phyloP scores from a whole-genome alignment of 2,329 filamentous ascomycete genomes.

The Colletotrichum agaves region DNA sequence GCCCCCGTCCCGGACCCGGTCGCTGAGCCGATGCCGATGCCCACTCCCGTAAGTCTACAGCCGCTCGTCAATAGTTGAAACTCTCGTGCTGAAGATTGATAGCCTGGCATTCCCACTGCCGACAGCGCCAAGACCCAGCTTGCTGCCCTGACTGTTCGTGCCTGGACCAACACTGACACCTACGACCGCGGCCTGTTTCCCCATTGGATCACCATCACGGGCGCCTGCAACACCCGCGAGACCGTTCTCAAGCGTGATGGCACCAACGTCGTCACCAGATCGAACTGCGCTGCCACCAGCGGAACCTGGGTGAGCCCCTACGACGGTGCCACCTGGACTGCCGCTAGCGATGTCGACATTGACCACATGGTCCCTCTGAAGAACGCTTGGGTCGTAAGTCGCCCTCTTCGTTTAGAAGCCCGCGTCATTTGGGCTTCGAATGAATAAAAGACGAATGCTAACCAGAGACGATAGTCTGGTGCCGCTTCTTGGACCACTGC shows the following conservation, averaged over 20 bases:
- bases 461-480: slow-evolving; percentile 65
- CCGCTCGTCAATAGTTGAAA: neutral
- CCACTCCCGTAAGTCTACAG: slow-evolving; percentile 41
- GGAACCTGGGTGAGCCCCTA: slow-evolving; percentile 79
- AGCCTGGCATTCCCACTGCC: slow-evolving; percentile 72
- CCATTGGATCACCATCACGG: slow-evolving; percentile 74
- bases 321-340: slow-evolving; percentile 77
- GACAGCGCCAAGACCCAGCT: slow-evolving; percentile 68
- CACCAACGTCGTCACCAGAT: slow-evolving; percentile 66
- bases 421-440: neutral
- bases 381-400: slow-evolving; percentile 79
- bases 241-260: slow-evolving; percentile 81
- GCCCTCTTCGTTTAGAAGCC: neutral
- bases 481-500: slow-evolving; percentile 77
- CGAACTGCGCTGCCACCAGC: slow-evolving; percentile 69
- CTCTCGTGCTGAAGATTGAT: neutral
- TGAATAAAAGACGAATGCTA: neutral
- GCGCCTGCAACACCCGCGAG: slow-evolving; percentile 77
- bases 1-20: slow-evolving; percentile 38
- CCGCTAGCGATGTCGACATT: slow-evolving; percentile 78
- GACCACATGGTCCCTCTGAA: slow-evolving; percentile 86
- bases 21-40: slow-evolving; percentile 37
- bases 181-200: slow-evolving; percentile 78
- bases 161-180: slow-evolving; percentile 62
- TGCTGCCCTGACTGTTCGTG: slow-evolving; percentile 65